These are phyloP conservation scores for Penicillium canescens DNA, from an alignment of 495 filamentous ascomycete genomes.

Conservation along the genomic window DNA sequence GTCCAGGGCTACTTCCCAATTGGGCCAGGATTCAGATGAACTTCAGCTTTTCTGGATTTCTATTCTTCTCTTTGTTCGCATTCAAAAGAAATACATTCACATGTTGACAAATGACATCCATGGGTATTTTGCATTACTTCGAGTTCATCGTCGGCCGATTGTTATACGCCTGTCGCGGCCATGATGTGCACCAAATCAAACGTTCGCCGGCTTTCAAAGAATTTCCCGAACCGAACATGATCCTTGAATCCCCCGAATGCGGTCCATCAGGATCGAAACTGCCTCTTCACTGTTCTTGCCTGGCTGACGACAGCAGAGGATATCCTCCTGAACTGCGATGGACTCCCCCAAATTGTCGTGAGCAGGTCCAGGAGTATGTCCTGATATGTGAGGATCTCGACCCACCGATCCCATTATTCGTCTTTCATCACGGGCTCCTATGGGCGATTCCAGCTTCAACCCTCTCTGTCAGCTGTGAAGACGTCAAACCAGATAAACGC, in stretches of 20 bases:
- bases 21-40: neutral
- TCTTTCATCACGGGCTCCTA: constrained; percentile 49
- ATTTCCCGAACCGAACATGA: constrained; percentile 39
- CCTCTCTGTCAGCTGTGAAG: constrained; percentile 26
- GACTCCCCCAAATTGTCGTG: constrained; percentile 21
- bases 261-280: constrained; percentile 38
- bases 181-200: constrained; percentile 31
- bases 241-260: constrained; percentile 39
- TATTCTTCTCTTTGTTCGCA: neutral
- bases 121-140: constrained; percentile 23
- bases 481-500: constrained; percentile 30
- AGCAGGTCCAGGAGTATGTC: constrained; percentile 45
- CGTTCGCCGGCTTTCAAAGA: constrained; percentile 25
- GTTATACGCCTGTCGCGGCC: constrained; percentile 27
- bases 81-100: neutral
- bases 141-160: constrained; percentile 21
- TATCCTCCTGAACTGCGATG: constrained; percentile 43
- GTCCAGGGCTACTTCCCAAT: constrained; percentile 13
- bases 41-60: neutral
- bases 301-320: constrained; percentile 35
- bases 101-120: neutral
- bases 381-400: constrained; percentile 55
- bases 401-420: constrained; percentile 41
- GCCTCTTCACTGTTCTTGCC: constrained; percentile 35
- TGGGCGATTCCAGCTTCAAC: constrained; percentile 39